Evolutionary conservation across 2,329 filamentous ascomycete species (phyloP), one percentile per base, ranked within the genome.

Genomic region (Monascus ruber): DNA sequence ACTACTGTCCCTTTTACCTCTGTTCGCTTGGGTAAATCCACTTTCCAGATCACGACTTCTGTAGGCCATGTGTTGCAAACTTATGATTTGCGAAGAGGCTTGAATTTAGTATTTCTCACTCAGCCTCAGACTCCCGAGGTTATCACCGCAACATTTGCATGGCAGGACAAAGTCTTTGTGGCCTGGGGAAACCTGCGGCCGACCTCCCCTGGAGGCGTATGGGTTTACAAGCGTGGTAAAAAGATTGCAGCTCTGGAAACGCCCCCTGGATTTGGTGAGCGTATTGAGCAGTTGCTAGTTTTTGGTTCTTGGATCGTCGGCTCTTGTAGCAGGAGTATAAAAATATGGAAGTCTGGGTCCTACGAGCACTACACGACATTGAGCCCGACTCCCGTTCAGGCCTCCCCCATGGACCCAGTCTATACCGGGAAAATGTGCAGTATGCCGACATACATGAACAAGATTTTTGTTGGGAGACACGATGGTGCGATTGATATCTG

Each of bases 41-140:
- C 87, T 3, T 98, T 94, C 58, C 91, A 98, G 61, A 86, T 98
- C 62, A 96, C 91, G 28, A 98, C 91, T 26, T 96, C 86, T 0
- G 84, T 93, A 45, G 91, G 89, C 46, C 77, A 81, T 53, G 85
- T 82, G 42, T 74, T 98, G 35, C 91, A 98, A 64, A 98, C 91
- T 0, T 98, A 98, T 68, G 91, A 98, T 59, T 69, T 98, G 45
- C 85, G 83, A 60, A 79, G 81, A 52, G 89, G 89, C 35, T 74
- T 98, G 44, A 89, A 93, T 53, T 77, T 98, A 36, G 79, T 96
- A 54, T 98, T 98, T 63, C 76, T 98, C 44, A 95, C 85, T 17
- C 76, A 87, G 37, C 91, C 93, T 1, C 84, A 94, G 61, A 95
- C 88, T 0, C 87, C 87, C 1, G 76, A 76, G 47, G 70, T 78